Evolutionary conservation across 306 rosid species (phyloP), one percentile per base, ranked within the genome.

Genomic region (Quercus aquifolioides): DNA sequence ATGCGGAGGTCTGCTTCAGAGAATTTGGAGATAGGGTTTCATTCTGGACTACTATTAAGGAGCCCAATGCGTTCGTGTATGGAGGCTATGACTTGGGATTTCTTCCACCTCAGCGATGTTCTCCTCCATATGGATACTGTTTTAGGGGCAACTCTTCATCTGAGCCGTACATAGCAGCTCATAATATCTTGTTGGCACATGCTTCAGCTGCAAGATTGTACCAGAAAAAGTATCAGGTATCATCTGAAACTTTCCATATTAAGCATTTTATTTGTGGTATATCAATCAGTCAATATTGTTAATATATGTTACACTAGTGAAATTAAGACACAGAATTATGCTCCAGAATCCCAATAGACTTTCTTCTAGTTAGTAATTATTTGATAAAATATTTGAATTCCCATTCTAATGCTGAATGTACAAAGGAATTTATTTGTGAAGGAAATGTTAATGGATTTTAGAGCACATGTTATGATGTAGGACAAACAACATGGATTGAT

Each of bases 11-110:
- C 33, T 94, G 97, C 78, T 94, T 89, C 71, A 76, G 88, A 81
- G 94, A 88, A 74, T 94, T 94, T 23, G 97, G 98, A 9, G 93
- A 94, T 55, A 87, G 88, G 59, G 91, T 94, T 1, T 23, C 17
- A 65, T 77, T 88, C 51, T 94, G 96, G 96, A 79, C 60, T 9
- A 89, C 93, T 3, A 65, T 94, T 57, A 90, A 92, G 1, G 97
- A 94, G 69, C 85, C 96, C 10, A 92, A 92, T 81, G 80, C 86
- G 2, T 85, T 88, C 33, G 55, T 75, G 0, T 0, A 33, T 0
- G 86, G 85, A 18, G 90, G 93, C 26, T 90, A 90, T 74, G 91
- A 88, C 76, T 0, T 1, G 1, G 93, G 94, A 70, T 14, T 1
- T 2, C 0, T 28, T 1, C 97, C 97, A 6, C 97, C 98, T 3